These are phyloP conservation scores for Bryopsis sp. DNA, from an alignment of 139 green algal species.

Conservation along the genomic window DNA sequence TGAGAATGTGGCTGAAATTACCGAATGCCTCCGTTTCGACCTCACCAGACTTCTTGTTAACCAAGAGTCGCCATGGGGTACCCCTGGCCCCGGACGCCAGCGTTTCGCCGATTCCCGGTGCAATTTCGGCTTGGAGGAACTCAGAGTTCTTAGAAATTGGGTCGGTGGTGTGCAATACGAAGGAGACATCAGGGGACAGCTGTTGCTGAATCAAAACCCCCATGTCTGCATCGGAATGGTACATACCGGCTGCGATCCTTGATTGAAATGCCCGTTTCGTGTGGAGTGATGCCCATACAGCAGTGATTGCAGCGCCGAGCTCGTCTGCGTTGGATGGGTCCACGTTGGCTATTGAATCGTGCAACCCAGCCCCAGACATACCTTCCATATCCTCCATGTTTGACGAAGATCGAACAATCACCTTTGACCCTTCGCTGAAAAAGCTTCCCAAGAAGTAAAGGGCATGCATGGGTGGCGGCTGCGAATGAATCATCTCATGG, in stretches of 20 bases:
- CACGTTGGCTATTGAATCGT: slow-evolving; percentile 82
- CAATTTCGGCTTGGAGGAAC: slow-evolving; percentile 71
- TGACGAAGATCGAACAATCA: slow-evolving; percentile 54
- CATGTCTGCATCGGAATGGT: slow-evolving; percentile 70
- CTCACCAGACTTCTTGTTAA: slow-evolving; percentile 49
- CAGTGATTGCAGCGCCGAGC: slow-evolving; percentile 44
- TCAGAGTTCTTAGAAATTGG: slow-evolving; percentile 44
- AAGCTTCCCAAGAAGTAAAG: no score
- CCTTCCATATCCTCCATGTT: slow-evolving; percentile 92
- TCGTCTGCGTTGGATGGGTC: slow-evolving; percentile 28
- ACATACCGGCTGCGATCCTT: slow-evolving; percentile 53
- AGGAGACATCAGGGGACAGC: slow-evolving; percentile 58
- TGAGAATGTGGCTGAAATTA: slow-evolving; percentile 81
- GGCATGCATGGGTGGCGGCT: no score
- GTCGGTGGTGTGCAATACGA: slow-evolving; percentile 81
- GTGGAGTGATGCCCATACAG: slow-evolving; percentile 90
- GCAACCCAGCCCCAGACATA: slow-evolving; percentile 85
- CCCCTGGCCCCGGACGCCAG: slow-evolving; percentile 80
- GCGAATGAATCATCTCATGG: no score
- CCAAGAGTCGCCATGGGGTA: slow-evolving; percentile 76
- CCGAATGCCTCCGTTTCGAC: slow-evolving; percentile 75
- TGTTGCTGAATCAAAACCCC: slow-evolving; percentile 80
- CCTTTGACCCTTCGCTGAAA: neutral
- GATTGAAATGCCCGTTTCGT: slow-evolving; percentile 73
- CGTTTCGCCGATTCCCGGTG: slow-evolving; percentile 83